Conservation (phyloP, 2,329 filamentous ascomycete species). For the Diaporthe vaccinii region DNA sequence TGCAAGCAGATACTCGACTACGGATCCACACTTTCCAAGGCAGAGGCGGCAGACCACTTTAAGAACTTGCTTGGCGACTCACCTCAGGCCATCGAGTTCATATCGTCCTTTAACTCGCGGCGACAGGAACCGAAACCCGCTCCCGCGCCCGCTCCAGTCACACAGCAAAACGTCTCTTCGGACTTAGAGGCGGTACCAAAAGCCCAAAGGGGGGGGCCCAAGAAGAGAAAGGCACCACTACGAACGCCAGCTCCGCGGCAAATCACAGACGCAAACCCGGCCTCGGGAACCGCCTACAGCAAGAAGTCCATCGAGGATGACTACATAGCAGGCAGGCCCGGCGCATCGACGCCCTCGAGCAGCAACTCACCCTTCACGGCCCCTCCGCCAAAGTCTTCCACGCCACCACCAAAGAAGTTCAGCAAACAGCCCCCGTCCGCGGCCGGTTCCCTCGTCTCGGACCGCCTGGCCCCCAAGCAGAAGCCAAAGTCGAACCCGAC, state of each 20-base stretch:
- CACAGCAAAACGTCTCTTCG: slow-evolving; percentile 37
- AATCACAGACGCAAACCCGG: slow-evolving; percentile 74
- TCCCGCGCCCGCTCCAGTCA: slow-evolving; percentile 44
- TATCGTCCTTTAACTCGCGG: slow-evolving; percentile 83
- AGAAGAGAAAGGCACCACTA: slow-evolving; percentile 71
- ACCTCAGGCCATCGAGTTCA: slow-evolving; percentile 80
- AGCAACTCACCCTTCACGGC: slow-evolving; percentile 56
- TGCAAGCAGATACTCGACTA: slow-evolving; percentile 89
- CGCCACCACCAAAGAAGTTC: slow-evolving; percentile 51
- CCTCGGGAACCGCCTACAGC: slow-evolving; percentile 76
- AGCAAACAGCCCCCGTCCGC: slow-evolving; percentile 75
- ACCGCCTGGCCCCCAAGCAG: slow-evolving; percentile 67
- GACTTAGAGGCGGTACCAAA: slow-evolving; percentile 63
- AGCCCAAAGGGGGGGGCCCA: slow-evolving; percentile 58
- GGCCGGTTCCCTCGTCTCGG: slow-evolving; percentile 85
- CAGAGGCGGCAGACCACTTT: slow-evolving; percentile 86
- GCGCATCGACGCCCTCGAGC: slow-evolving; percentile 55
- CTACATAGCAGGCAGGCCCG: slow-evolving; percentile 73
- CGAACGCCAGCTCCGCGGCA: slow-evolving; percentile 75
- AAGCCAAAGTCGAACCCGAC: slow-evolving; percentile 68
- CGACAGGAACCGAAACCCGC: slow-evolving; percentile 59
- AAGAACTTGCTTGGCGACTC: slow-evolving; percentile 90
- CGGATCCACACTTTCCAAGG: slow-evolving; percentile 79
- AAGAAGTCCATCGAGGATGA: slow-evolving; percentile 80
- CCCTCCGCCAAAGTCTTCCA: slow-evolving; percentile 66